phyloP scores from a whole-genome alignment of 306 rosid genomes.

The Medicago arabica region DNA sequence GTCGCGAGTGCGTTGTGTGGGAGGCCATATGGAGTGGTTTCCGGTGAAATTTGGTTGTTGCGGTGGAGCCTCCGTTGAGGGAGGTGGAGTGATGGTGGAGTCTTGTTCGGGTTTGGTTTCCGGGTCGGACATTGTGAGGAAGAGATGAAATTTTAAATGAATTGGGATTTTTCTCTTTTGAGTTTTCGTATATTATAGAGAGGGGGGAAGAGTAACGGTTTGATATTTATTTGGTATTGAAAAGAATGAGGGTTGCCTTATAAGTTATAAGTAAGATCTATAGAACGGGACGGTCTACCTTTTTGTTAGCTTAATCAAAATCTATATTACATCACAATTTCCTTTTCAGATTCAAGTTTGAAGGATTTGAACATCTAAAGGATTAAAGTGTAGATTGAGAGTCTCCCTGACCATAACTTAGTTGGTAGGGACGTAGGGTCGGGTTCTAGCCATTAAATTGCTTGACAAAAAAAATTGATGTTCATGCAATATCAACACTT shows the following conservation, averaged over 20 bases:
- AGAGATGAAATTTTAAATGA: background rate
- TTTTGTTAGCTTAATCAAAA: background rate
- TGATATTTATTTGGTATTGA: background rate
- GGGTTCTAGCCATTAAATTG: no score
- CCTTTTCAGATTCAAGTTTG: no score
- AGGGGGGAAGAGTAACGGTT: background rate
- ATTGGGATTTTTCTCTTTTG: background rate
- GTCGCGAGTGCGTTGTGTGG: constrained; percentile 28
- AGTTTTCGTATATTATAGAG: background rate
- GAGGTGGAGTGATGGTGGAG: background rate
- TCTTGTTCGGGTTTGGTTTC: constrained; percentile 18
- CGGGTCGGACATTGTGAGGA: constrained; percentile 31
- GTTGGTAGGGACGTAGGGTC: no score
- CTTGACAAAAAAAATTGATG: no score
- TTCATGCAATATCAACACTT: no score
- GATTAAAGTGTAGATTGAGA: no score
- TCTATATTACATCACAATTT: background rate
- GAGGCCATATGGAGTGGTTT: constrained; percentile 27
- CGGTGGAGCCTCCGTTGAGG: constrained; percentile 9
- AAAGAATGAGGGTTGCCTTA: background rate
- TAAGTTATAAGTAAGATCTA: background rate
- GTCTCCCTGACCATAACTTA: no score
- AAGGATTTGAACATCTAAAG: no score
- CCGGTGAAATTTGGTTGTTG: background rate
- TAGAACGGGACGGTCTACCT: background rate